phyloP scores from a whole-genome alignment of 176 grass and related monocot species.

The Luzula sylvatica region DNA sequence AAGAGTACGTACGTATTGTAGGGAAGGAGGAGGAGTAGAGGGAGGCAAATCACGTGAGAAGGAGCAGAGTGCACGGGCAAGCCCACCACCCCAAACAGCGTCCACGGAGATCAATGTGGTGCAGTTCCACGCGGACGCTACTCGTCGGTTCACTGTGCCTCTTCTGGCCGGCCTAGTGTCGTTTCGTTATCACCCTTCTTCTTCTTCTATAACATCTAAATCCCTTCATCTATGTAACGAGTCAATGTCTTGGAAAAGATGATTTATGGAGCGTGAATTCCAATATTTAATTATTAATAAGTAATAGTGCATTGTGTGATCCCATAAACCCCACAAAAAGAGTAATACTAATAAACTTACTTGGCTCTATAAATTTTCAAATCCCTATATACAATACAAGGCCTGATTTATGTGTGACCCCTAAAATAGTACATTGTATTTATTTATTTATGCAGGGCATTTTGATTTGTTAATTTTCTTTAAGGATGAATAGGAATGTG shows the following conservation, averaged over 20 bases:
- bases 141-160: constrained; percentile 1
- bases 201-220: background rate
- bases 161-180: background rate
- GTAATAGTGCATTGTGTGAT: constrained; percentile 3
- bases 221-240: background rate
- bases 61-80: background rate
- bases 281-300: no score
- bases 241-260: no score
- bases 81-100: background rate
- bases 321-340: constrained; percentile 15
- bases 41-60: constrained; percentile 7
- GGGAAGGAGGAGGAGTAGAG: background rate
- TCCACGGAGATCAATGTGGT: background rate
- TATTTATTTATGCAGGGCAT: no score
- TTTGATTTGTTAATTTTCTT: no score
- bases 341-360: no score
- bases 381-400: no score
- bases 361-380: background rate
- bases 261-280: no score
- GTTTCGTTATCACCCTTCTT: background rate
- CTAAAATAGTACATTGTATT: background rate
- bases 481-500: no score
- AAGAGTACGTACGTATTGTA: no score
- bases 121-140: background rate
- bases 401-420: no score